Evolutionary conservation across 2,329 filamentous ascomycete genomes (phyloP).

Genomic region (Karstenula rhodostoma): DNA sequence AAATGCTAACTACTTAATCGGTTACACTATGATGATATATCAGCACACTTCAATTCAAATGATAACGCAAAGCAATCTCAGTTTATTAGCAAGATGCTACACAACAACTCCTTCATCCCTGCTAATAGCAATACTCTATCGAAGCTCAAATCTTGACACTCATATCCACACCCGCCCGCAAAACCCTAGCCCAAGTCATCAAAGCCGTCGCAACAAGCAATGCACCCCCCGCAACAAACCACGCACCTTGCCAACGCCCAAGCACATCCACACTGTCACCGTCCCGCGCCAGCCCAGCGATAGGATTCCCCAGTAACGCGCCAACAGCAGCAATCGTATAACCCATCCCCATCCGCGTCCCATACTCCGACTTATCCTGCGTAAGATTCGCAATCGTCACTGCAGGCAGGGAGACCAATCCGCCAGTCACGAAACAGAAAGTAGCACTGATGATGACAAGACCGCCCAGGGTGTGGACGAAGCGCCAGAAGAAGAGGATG

Average conservation of each 20-base stretch:
- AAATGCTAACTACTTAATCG: too few species aligned
- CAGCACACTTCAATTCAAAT: too few species aligned
- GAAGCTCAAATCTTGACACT: slow-evolving; percentile 2
- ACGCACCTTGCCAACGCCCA: slow-evolving; percentile 41
- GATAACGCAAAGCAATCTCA: too few species aligned
- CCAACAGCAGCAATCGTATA: slow-evolving; percentile 52
- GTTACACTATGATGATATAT: too few species aligned
- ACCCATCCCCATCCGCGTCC: slow-evolving; percentile 54
- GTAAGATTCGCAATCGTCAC: slow-evolving; percentile 50
- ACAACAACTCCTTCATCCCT: too few species aligned
- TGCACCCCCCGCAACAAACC: slow-evolving; percentile 22
- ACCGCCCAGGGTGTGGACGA: slow-evolving; percentile 48
- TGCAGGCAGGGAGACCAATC: slow-evolving; percentile 50
- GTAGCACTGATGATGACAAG: slow-evolving; percentile 51
- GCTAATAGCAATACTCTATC: too few species aligned
- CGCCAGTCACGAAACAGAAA: slow-evolving; percentile 51
- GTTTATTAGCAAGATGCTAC: too few species aligned
- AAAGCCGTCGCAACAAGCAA: slow-evolving; percentile 19
- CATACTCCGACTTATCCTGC: slow-evolving; percentile 49
- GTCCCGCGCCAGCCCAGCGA: slow-evolving; percentile 51
- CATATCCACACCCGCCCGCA: slow-evolving; percentile 12
- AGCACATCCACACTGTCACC: slow-evolving; percentile 41
- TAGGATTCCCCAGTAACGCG: slow-evolving; percentile 50
- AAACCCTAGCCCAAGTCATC: slow-evolving; percentile 20
- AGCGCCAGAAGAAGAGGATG: slow-evolving; percentile 63